Percentiles rank a stretch among this genome's conserved stretches.
Evolutionary conservation across 305 asterid genomes (phyloP).

Genomic region (Solanum aculeatissimum): DNA sequence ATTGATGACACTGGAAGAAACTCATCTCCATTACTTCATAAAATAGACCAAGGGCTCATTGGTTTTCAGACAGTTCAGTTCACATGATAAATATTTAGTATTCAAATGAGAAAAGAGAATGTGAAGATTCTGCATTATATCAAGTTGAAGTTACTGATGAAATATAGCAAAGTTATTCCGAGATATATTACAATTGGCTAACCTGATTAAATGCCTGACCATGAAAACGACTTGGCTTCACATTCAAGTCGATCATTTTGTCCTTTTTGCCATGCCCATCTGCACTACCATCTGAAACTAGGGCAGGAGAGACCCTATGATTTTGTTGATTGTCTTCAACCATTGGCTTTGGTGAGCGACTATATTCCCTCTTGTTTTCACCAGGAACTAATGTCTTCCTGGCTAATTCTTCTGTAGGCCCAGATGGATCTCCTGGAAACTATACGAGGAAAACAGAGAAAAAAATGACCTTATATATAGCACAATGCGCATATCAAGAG

Average conservation of each 20-base stretch:
- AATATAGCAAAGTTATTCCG: not conserved
- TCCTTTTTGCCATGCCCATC: slow-evolving; percentile 20
- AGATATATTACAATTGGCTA: not conserved
- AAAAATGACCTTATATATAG: not conserved
- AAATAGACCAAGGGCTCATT: not conserved
- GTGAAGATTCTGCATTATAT: not conserved
- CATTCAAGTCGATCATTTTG: slow-evolving; percentile 43
- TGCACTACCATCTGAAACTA: slow-evolving; percentile 7
- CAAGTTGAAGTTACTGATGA: not conserved
- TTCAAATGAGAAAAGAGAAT: not conserved
- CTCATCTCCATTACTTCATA: not conserved
- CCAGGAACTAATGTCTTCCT: slow-evolving; percentile 10
- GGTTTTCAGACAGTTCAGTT: not conserved
- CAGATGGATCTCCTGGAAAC: slow-evolving; percentile 86
- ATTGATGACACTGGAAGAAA: not conserved
- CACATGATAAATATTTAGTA: not conserved
- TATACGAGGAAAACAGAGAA: slow-evolving; percentile 13
- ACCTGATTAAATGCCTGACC: slow-evolving; percentile 41
- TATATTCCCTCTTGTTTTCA: slow-evolving; percentile 20
- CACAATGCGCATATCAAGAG: not conserved
- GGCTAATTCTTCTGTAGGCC: slow-evolving; percentile 22
- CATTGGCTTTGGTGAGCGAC: slow-evolving; percentile 8
- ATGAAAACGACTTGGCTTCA: slow-evolving; percentile 33
- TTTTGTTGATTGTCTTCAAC: slow-evolving; percentile 21
- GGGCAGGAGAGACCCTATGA: slow-evolving; percentile 12